These are phyloP conservation scores for Pterothamnion heteromorphum DNA, from an alignment of 31 red algal species.

Conservation along the genomic window DNA sequence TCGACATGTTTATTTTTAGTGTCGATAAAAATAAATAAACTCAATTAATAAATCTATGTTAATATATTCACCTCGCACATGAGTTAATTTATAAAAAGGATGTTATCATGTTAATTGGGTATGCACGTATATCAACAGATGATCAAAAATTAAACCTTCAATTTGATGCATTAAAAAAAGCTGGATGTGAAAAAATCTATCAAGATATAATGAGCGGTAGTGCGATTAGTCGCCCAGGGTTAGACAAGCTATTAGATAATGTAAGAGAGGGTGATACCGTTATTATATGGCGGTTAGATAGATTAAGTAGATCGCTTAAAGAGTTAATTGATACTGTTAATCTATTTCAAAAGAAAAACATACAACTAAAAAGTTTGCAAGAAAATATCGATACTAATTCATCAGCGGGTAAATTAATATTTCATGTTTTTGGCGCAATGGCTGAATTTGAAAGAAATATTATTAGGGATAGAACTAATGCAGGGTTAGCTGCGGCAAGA, in stretches of 20 bases:
- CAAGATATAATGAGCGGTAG: not conserved
- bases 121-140: not conserved
- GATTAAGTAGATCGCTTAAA: not conserved
- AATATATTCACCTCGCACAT: too few species aligned
- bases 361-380: not conserved
- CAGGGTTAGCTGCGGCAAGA: not conserved
- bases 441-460: not conserved
- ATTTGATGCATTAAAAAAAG: not conserved
- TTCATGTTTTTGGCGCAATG: not conserved
- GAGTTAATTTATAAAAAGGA: too few species aligned
- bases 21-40: too few species aligned
- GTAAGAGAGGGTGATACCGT: not conserved
- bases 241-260: not conserved
- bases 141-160: not conserved
- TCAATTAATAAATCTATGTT: too few species aligned
- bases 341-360: not conserved
- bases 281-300: not conserved
- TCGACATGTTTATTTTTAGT: too few species aligned
- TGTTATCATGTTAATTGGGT: not conserved
- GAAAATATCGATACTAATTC: conserved; percentile 2
- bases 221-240: not conserved
- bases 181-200: not conserved
- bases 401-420: not conserved
- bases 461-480: not conserved
- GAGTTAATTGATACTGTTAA: not conserved